Evolutionary conservation across 1,284 basidiomycete genomes (phyloP).

Genomic region (Trichosporon faecale): DNA sequence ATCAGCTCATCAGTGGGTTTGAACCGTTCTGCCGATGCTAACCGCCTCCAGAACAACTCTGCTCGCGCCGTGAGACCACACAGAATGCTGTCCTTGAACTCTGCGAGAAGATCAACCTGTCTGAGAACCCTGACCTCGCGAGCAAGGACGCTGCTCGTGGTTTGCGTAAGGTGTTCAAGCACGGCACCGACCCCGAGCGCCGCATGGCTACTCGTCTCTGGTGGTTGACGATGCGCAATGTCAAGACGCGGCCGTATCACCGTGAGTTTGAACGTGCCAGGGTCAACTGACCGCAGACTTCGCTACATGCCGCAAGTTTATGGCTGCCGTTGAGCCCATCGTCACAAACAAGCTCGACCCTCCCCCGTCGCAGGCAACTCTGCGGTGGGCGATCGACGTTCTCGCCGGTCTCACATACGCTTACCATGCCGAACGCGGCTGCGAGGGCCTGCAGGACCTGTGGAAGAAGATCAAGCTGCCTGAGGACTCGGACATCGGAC

Average conservation of each 20-base stretch:
- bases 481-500: conserved; percentile 48
- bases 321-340: conserved; percentile 35
- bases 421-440: conserved; percentile 43
- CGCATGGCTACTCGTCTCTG: conserved; percentile 47
- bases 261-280: conserved; percentile 32
- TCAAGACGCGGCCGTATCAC: conserved; percentile 36
- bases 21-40: background rate
- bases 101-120: conserved; percentile 48
- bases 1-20: conserved; percentile 41
- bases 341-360: conserved; percentile 11
- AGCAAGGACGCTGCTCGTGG: conserved; percentile 47
- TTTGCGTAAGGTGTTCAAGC: conserved; percentile 49
- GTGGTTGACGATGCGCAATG: conserved; percentile 47
- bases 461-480: conserved; percentile 50
- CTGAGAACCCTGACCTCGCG: conserved; percentile 39
- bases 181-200: conserved; percentile 42
- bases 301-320: conserved; percentile 46
- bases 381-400: conserved; percentile 28
- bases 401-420: conserved; percentile 43
- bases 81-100: conserved; percentile 41
- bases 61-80: conserved; percentile 35
- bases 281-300: conserved; percentile 28
- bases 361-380: conserved; percentile 12
- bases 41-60: conserved; percentile 31
- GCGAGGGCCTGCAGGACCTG: conserved; percentile 40